A percentile compares a stretch with the other conserved stretches of the same genome.
Evolutionary conservation across 2,329 filamentous ascomycete genomes (phyloP).

Genomic region (Cercospora sesami): DNA sequence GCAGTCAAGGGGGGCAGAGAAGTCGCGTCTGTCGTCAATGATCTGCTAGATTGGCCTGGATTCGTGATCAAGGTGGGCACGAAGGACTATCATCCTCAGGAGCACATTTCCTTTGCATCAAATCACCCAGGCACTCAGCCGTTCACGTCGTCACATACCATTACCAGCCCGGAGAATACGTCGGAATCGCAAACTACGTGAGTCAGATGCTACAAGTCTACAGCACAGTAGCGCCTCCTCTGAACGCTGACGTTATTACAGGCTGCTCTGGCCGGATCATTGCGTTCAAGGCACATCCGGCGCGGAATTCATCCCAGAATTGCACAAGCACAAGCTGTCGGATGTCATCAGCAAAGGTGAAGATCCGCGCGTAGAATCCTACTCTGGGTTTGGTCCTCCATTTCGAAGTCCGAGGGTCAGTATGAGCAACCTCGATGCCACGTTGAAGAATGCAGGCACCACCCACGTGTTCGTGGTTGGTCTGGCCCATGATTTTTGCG

Average conservation of each 20-base stretch:
- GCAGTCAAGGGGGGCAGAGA: conserved; percentile 73
- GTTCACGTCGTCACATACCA: conserved; percentile 64
- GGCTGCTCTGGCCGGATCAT: conserved; percentile 84
- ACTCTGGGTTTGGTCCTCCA: conserved; percentile 84
- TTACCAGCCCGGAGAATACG: conserved; percentile 68
- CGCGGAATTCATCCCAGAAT: conserved; percentile 70
- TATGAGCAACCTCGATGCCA: conserved; percentile 61
- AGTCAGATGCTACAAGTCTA: neutral
- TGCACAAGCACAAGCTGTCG: conserved; percentile 63
- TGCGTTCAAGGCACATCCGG: conserved; percentile 77
- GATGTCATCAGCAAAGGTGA: conserved; percentile 74
- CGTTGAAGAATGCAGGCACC: conserved; percentile 59
- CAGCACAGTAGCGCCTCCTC: neutral
- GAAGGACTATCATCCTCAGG: conserved; percentile 82
- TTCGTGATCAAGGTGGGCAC: conserved; percentile 78
- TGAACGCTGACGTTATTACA: conserved; percentile 42
- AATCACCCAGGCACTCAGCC: conserved; percentile 71
- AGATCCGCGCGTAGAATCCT: conserved; percentile 79
- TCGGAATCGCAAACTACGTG: conserved; percentile 61
- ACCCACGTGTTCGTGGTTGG: conserved; percentile 85
- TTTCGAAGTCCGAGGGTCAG: conserved; percentile 63
- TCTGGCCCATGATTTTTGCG: conserved; percentile 86
- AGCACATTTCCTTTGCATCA: conserved; percentile 84
- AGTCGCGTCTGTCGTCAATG: conserved; percentile 71
- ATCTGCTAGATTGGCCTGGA: conserved; percentile 64